phyloP scores from a whole-genome alignment of 2,329 filamentous ascomycete genomes.

The Fusarium tupiense region DNA sequence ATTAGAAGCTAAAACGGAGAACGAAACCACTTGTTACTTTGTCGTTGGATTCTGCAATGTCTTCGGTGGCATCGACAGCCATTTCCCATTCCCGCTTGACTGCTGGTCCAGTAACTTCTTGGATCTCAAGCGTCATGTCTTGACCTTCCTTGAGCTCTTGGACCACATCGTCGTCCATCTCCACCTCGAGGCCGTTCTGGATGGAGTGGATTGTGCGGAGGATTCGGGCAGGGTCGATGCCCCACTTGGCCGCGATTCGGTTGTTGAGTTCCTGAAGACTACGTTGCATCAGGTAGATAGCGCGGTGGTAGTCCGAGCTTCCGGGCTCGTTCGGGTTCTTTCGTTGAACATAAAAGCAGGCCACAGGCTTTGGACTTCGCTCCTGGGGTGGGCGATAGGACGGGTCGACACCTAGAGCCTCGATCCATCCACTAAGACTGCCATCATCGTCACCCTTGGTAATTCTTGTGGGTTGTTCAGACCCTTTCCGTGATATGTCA shows the following conservation, averaged over 20 bases:
- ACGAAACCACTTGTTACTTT: constrained; percentile 50
- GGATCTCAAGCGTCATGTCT: constrained; percentile 83
- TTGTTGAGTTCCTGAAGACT: constrained; percentile 78
- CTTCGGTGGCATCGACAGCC: constrained; percentile 61
- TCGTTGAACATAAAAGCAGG: constrained; percentile 85
- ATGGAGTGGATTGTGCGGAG: constrained; percentile 77
- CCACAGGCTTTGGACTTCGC: constrained; percentile 75
- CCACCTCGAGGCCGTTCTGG: constrained; percentile 79
- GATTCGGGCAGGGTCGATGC: constrained; percentile 77
- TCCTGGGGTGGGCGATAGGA: constrained; percentile 84
- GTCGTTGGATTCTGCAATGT: constrained; percentile 24
- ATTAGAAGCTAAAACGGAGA: constrained; percentile 59
- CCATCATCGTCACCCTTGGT: constrained; percentile 68
- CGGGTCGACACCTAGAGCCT: constrained; percentile 89
- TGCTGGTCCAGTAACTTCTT: constrained; percentile 52
- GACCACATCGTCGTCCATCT: constrained; percentile 91
- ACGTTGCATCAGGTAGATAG: constrained; percentile 84
- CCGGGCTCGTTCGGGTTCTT: constrained; percentile 60
- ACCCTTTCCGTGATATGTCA: constrained; percentile 58
- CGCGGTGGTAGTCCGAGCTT: constrained; percentile 76
- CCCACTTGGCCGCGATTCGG: constrained; percentile 81
- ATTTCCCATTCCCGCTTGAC: constrained; percentile 71
- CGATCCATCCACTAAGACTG: constrained; percentile 83
- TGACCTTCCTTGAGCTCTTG: constrained; percentile 87
- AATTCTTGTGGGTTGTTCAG: constrained; percentile 64